phyloP scores from a whole-genome alignment of 192 early-diverging fungal species.

The Martensiomyces pterosporus region DNA sequence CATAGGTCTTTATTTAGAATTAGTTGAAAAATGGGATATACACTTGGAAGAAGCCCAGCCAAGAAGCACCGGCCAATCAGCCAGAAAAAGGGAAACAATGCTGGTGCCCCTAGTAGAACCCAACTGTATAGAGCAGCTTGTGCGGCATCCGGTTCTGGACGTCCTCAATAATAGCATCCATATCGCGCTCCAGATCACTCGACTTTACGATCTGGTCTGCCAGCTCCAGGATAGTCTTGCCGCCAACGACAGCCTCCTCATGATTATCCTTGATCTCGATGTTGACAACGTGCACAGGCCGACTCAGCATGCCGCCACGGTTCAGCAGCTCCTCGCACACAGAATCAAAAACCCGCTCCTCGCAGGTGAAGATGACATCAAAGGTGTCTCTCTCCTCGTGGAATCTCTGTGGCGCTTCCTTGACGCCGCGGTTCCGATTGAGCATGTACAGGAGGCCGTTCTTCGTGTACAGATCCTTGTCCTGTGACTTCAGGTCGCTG shows the following conservation, averaged over 20 bases:
- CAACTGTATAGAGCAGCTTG: constrained; percentile 58
- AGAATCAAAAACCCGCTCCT: constrained; percentile 91
- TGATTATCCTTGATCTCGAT: constrained; percentile 96
- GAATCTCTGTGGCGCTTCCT: constrained; percentile 83
- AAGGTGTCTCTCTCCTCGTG: constrained; percentile 69
- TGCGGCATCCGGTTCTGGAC: constrained; percentile 61
- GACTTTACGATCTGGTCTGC: constrained; percentile 57
- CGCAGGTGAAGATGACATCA: constrained; percentile 95
- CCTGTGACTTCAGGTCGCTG: constrained; percentile 69
- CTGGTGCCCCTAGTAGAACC: constrained; percentile 55
- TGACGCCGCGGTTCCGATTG: constrained; percentile 91
- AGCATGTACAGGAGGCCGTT: constrained; percentile 90
- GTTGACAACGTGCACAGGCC: constrained; percentile 88
- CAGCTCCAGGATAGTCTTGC: constrained; percentile 76
- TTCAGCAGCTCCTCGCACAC: constrained; percentile 85
- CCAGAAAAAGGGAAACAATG: neutral
- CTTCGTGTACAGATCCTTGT: constrained; percentile 68
- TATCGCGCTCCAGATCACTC: constrained; percentile 78
- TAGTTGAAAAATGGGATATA: no score
- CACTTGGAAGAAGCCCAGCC: no score
- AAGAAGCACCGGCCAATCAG: no score
- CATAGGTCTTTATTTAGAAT: no score
- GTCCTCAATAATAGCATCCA: constrained; percentile 73
- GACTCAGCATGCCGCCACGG: constrained; percentile 61
- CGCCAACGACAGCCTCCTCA: constrained; percentile 80